Conservation (phyloP, 2,329 filamentous ascomycete species). For the Sordariomycetes sp. region DNA sequence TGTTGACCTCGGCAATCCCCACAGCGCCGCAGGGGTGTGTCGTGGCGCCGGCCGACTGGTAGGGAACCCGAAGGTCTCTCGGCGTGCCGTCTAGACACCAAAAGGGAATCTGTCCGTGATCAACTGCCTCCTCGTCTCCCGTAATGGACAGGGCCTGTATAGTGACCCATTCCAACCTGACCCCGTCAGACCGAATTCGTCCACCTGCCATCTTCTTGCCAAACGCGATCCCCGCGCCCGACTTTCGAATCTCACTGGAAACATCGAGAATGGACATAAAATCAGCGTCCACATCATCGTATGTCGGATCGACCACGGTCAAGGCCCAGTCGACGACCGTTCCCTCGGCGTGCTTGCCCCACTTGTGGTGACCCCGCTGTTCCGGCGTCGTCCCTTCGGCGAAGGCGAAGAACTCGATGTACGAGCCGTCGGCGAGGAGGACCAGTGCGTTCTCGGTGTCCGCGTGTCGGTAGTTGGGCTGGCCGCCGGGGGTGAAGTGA, state of each 20-base stretch:
- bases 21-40: not conserved
- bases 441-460: constrained; percentile 55
- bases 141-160: not conserved
- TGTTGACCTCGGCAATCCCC: not conserved
- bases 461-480: too few species aligned
- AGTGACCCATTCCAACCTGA: constrained; percentile 47
- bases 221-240: constrained; percentile 25
- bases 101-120: constrained; percentile 44
- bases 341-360: constrained; percentile 40
- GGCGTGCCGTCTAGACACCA: constrained; percentile 55
- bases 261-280: not conserved
- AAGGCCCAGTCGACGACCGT: constrained; percentile 51
- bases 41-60: not conserved
- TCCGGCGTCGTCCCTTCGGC: constrained; percentile 17
- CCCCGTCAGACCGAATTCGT: constrained; percentile 41
- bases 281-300: constrained; percentile 17
- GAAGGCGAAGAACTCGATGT: constrained; percentile 58
- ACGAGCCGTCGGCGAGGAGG: constrained; percentile 51
- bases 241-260: not conserved
- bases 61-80: constrained; percentile 41
- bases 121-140: constrained; percentile 17
- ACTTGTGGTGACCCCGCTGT: constrained; percentile 39
- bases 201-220: constrained; percentile 37
- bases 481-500: constrained; percentile 21
- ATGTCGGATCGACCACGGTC: constrained; percentile 30